A percentile compares a stretch with the other conserved stretches of the same genome.
These are phyloP conservation scores for Lupinus albus DNA, from an alignment of 306 rosid genomes.

Conservation along the genomic window DNA sequence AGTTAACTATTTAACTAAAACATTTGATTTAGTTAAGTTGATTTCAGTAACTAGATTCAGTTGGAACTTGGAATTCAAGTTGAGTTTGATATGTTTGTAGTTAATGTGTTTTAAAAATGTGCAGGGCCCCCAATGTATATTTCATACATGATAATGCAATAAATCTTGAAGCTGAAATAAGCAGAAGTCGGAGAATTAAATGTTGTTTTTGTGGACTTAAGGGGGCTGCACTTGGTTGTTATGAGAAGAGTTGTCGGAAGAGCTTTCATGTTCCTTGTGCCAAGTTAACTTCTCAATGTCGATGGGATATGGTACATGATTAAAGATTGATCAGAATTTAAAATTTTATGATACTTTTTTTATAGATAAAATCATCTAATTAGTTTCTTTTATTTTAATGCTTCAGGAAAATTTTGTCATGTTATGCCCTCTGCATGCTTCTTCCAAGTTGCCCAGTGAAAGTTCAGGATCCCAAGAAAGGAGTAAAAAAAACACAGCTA, in stretches of 20 bases:
- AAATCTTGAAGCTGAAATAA: conserved; percentile 86
- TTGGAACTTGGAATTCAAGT: conserved; percentile 20
- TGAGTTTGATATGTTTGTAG: conserved; percentile 2
- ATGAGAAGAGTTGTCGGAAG: conserved; percentile 78
- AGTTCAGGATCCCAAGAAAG: conserved; percentile 50
- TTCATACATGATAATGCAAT: conserved; percentile 69
- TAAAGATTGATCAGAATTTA: conserved; percentile 18
- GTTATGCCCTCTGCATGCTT: conserved; percentile 81
- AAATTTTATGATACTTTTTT: conserved; percentile 7
- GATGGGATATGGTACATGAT: conserved; percentile 81
- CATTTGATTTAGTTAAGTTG: conserved; percentile 19
- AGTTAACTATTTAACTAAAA: not conserved
- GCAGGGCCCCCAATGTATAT: conserved; percentile 96
- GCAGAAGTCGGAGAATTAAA: conserved; percentile 82
- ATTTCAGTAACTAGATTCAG: conserved; percentile 12
- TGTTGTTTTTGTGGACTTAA: conserved; percentile 82
- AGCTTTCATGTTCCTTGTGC: conserved; percentile 95
- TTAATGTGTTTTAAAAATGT: conserved; percentile 33
- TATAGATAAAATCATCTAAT: conserved; percentile 12
- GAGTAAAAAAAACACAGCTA: conserved; percentile 46
- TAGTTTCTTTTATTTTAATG: conserved; percentile 9
- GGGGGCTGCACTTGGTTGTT: conserved; percentile 95
- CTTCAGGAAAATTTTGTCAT: conserved; percentile 83
- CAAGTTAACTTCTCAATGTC: conserved; percentile 74
- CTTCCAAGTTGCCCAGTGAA: conserved; percentile 69